Evolutionary conservation across 176 grass and related monocot genomes (phyloP).

Genomic region (Otatea glauca): DNA sequence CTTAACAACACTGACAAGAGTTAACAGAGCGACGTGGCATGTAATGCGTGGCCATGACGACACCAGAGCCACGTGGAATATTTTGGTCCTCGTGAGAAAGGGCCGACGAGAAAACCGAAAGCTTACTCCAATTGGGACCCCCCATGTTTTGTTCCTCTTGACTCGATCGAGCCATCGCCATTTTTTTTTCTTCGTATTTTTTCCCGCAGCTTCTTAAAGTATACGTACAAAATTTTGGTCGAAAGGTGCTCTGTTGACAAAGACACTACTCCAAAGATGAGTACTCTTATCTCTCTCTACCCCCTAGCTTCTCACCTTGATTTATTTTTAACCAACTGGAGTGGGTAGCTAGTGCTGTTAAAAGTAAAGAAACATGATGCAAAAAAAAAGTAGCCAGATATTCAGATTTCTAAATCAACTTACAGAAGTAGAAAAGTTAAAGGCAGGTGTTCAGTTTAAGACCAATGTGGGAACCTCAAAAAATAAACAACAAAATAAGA

Average conservation of each 20-base stretch:
- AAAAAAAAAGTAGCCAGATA: neutral
- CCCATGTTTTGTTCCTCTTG: conserved; percentile 32
- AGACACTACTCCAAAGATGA: conserved; percentile 40
- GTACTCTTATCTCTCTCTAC: neutral
- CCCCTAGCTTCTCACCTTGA: neutral
- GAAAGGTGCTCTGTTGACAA: conserved; percentile 55
- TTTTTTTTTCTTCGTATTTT: conserved; percentile 14
- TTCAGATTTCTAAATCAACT: neutral
- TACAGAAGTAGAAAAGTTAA: conserved; percentile 7
- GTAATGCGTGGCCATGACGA: conserved; percentile 40
- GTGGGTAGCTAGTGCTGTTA: conserved; percentile 3
- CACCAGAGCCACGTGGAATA: conserved; percentile 63
- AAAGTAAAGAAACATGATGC: conserved; percentile 24
- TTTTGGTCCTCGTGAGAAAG: conserved; percentile 61
- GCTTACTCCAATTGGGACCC: conserved; percentile 51
- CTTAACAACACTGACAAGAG: neutral
- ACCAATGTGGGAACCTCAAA: neutral
- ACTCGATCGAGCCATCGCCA: conserved; percentile 1
- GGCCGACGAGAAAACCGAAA: conserved; percentile 52
- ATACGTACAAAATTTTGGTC: conserved; percentile 37
- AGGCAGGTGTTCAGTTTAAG: neutral
- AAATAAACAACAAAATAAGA: conserved; percentile 6
- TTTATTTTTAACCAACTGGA: conserved; percentile 28
- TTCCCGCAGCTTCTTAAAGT: conserved; percentile 16
- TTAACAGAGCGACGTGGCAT: neutral